Percentiles rank a stretch among this genome's conserved stretches.
Evolutionary conservation across 306 rosid genomes (phyloP).

Genomic region (Quercus agrifolia): DNA sequence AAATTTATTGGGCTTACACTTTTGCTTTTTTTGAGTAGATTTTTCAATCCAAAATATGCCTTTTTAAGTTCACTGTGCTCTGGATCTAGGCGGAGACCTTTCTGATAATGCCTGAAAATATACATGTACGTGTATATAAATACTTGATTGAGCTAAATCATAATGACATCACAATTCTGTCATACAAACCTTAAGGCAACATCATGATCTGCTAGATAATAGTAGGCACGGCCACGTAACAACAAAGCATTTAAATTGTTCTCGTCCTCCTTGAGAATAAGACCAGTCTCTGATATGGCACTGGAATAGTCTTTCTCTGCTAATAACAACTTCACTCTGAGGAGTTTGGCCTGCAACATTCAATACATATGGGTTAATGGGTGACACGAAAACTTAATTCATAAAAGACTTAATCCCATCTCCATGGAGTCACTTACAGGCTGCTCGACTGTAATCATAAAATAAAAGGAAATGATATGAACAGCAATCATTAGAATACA

Average conservation of each 20-base stretch:
- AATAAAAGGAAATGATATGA: constrained; percentile 15
- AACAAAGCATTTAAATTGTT: constrained; percentile 78
- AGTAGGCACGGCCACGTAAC: constrained; percentile 91
- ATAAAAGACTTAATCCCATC: constrained; percentile 13
- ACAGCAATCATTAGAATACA: not conserved
- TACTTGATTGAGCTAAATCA: not conserved
- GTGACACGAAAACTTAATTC: constrained; percentile 4
- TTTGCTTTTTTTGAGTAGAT: constrained; percentile 85
- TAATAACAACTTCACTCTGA: constrained; percentile 69
- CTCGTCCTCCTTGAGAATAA: constrained; percentile 89
- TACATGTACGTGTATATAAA: constrained; percentile 1
- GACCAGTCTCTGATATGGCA: constrained; percentile 75
- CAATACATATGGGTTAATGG: constrained; percentile 20
- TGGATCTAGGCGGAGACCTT: constrained; percentile 97
- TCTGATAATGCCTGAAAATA: constrained; percentile 87
- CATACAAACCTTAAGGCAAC: constrained; percentile 76
- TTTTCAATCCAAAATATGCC: constrained; percentile 91
- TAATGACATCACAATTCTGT: constrained; percentile 4
- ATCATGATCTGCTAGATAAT: constrained; percentile 97
- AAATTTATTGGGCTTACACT: constrained; percentile 50
- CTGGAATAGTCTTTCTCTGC: constrained; percentile 75
- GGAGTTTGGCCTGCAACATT: constrained; percentile 75
- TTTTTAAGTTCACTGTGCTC: constrained; percentile 90
- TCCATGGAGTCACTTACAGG: constrained; percentile 11
- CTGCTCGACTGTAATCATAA: constrained; percentile 1